Evolutionary conservation across 1,284 basidiomycete genomes (phyloP).

Genomic region (Leccinum fallax): DNA sequence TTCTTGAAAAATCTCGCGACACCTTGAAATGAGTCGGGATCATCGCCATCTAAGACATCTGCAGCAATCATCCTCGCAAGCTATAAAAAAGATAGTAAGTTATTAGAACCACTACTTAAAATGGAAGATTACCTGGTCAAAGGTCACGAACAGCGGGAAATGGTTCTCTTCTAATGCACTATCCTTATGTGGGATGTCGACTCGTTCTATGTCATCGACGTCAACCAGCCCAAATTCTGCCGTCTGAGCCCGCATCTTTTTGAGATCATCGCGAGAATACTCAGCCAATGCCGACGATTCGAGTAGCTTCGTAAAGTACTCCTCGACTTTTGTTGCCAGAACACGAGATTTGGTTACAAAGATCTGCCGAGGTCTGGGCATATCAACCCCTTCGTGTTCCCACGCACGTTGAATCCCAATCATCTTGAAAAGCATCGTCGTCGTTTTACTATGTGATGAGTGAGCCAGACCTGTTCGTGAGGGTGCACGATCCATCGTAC

Average conservation of each 20-base stretch:
- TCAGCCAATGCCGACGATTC: conserved; percentile 47
- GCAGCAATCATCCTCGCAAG: conserved; percentile 21
- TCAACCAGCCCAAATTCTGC: conserved; percentile 46
- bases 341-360: conserved; percentile 74
- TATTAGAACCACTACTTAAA: neutral
- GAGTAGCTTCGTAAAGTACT: conserved; percentile 60
- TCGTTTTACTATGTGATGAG: conserved; percentile 58
- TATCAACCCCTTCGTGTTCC: conserved; percentile 32
- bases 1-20: conserved; percentile 19
- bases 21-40: conserved; percentile 8
- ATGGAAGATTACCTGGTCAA: conserved; percentile 51
- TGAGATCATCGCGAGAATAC: conserved; percentile 43
- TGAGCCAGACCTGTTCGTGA: neutral
- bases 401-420: conserved; percentile 60
- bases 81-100: conserved; percentile 12
- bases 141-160: conserved; percentile 74
- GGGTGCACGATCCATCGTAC: conserved; percentile 36
- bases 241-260: conserved; percentile 25
- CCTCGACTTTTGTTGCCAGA: conserved; percentile 65
- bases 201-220: conserved; percentile 49
- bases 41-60: conserved; percentile 22
- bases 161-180: conserved; percentile 59
- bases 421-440: conserved; percentile 76
- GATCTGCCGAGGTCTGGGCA: conserved; percentile 58
- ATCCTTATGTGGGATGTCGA: conserved; percentile 56